phyloP scores from a whole-genome alignment of 345 rosid species.

The Arabidopsis suecica region DNA sequence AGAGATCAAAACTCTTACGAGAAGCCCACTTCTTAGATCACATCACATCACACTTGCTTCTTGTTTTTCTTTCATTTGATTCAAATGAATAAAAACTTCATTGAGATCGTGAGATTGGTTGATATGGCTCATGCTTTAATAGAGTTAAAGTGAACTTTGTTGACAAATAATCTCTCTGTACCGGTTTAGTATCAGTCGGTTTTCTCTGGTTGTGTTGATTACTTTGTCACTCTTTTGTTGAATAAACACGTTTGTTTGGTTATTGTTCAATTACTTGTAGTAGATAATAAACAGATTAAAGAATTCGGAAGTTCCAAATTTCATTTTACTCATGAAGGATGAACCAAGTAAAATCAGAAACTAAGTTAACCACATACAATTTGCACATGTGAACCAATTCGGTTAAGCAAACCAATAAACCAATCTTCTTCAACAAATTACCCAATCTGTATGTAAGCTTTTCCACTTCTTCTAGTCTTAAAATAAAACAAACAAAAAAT shows the following conservation, averaged over 20 bases:
- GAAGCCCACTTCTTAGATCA: conserved; percentile 63
- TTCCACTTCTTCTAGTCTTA: neutral
- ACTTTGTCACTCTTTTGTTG: conserved; percentile 2
- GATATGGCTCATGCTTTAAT: neutral
- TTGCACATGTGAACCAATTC: conserved; percentile 17
- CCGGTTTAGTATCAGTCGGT: neutral
- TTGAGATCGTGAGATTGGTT: neutral
- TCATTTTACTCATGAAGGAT: no score
- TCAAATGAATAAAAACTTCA: neutral
- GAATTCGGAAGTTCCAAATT: no score
- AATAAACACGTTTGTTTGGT: neutral
- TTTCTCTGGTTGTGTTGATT: neutral
- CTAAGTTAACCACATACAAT: neutral
- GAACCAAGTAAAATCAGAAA: neutral
- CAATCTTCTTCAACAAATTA: conserved; percentile 23
- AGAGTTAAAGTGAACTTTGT: neutral
- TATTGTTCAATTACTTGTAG: no score
- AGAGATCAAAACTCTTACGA: conserved; percentile 88
- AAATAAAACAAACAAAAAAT: neutral
- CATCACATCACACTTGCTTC: neutral
- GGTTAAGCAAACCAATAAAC: conserved; percentile 33
- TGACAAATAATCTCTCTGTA: neutral
- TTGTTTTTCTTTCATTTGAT: neutral
- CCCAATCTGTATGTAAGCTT: conserved; percentile 40
- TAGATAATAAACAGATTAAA: no score